These are phyloP conservation scores for Gymnopilus dilepis DNA, from an alignment of 768 basidiomycete species.

Conservation along the genomic window DNA sequence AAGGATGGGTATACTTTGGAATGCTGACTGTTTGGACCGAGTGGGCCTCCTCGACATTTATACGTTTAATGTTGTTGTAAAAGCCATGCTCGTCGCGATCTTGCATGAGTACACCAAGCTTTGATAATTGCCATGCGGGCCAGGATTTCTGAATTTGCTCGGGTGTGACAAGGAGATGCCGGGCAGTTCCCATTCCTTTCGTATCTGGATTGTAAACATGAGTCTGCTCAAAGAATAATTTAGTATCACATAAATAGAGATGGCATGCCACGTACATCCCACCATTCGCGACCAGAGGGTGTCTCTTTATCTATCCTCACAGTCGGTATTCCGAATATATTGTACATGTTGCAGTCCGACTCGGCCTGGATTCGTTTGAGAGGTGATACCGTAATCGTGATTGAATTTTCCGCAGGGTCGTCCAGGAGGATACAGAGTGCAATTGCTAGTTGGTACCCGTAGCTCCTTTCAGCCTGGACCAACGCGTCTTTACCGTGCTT, in stretches of 20 bases:
- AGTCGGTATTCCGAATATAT: conserved; percentile 17
- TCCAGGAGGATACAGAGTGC: conserved; percentile 31
- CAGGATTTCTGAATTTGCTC: conserved; percentile 26
- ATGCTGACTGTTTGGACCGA: conserved; percentile 26
- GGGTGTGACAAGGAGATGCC: conserved; percentile 25
- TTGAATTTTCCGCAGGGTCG: not conserved
- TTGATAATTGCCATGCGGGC: conserved; percentile 20
- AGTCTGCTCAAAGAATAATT: not conserved
- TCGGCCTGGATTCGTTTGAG: not conserved
- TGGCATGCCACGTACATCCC: conserved; percentile 20
- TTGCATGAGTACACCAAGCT: not conserved
- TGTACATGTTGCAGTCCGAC: conserved; percentile 18
- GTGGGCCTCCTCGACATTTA: conserved; percentile 33
- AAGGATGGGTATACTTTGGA: conserved; percentile 23
- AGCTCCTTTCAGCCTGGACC: conserved; percentile 31
- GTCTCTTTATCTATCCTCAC: conserved; percentile 30
- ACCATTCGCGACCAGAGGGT: conserved; percentile 20
- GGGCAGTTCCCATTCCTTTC: not conserved
- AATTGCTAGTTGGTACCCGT: conserved; percentile 35
- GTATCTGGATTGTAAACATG: not conserved
- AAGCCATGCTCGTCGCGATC: conserved; percentile 1
- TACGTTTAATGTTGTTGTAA: not conserved
- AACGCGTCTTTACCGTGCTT: conserved; percentile 24
- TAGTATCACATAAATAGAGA: not conserved
- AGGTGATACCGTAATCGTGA: not conserved